Conservation (phyloP, 257 asterid species). For the Solanum arcanum region DNA sequence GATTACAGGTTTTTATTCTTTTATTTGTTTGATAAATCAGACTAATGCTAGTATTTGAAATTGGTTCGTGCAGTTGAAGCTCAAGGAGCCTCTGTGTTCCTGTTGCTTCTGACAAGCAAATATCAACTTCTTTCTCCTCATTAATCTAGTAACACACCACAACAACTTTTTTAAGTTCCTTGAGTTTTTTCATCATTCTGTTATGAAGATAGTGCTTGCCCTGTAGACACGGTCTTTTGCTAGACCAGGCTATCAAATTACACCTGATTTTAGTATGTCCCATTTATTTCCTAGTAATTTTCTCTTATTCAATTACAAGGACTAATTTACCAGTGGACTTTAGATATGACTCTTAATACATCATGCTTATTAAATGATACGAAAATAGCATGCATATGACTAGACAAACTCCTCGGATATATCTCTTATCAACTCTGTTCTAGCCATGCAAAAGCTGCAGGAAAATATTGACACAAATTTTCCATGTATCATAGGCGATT, state of each 20-base stretch:
- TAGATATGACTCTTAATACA: not conserved
- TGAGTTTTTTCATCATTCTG: not conserved
- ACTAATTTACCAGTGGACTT: not conserved
- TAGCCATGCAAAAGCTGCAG: not conserved
- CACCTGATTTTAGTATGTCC: not conserved
- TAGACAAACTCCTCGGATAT: not conserved
- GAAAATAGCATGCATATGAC: not conserved
- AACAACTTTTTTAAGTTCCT: not conserved
- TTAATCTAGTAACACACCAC: not conserved
- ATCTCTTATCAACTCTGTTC: not conserved
- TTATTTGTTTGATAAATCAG: not conserved
- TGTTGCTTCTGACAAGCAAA: not conserved
- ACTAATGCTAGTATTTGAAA: not conserved
- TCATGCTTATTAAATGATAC: not conserved
- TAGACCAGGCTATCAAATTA: not conserved
- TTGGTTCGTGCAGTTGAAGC: not conserved
- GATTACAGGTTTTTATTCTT: slow-evolving; percentile 51
- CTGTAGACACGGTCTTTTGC: not conserved
- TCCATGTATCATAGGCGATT: slow-evolving; percentile 35
- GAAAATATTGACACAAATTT: not conserved
- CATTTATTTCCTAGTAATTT: not conserved
- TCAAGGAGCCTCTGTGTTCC: not conserved
- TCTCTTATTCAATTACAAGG: not conserved
- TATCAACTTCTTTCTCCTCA: not conserved
- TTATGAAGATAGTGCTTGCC: not conserved